Percentiles rank a stretch among this genome's conserved stretches.
phyloP scores from a whole-genome alignment of 1,284 basidiomycete species.

The Fomitopsis schrenkii region DNA sequence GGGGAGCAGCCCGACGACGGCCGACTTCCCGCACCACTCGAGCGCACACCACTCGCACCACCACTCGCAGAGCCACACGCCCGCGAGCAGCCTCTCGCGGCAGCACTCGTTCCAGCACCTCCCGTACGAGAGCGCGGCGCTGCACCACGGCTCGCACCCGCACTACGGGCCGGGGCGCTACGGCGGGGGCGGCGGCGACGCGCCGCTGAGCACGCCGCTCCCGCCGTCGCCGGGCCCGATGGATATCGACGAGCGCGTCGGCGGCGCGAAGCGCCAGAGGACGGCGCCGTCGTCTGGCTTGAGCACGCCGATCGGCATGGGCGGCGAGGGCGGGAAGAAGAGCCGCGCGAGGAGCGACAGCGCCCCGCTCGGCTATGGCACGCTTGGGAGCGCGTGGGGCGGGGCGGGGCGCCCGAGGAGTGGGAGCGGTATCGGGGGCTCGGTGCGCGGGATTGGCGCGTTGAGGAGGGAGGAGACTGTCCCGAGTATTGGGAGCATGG shows the following conservation, averaged over 20 bases:
- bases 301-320: slow-evolving; percentile 11
- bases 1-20: slow-evolving; percentile 57
- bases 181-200: slow-evolving; percentile 24
- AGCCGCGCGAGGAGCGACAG: slow-evolving; percentile 44
- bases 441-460: slow-evolving; percentile 2
- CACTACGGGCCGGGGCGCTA: slow-evolving; percentile 15
- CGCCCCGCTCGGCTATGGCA: slow-evolving; percentile 40
- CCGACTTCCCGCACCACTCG: slow-evolving; percentile 50
- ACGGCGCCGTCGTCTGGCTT: slow-evolving; percentile 19
- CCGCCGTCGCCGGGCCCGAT: slow-evolving; percentile 32
- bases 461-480: slow-evolving; percentile 16
- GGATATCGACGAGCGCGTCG: slow-evolving; percentile 25
- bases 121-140: slow-evolving; percentile 20
- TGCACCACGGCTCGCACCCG: slow-evolving; percentile 12
- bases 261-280: slow-evolving; percentile 32
- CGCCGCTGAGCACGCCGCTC: slow-evolving; percentile 22
- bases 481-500: slow-evolving; percentile 23
- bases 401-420: slow-evolving; percentile 33
- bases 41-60: background rate
- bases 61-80: slow-evolving; percentile 19
- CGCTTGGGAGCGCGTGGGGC: slow-evolving; percentile 26
- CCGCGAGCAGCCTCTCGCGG: slow-evolving; percentile 40
- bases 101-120: slow-evolving; percentile 60
- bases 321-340: slow-evolving; percentile 25
- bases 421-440: slow-evolving; percentile 32